Percentiles rank a stretch among this genome's conserved stretches.
Evolutionary conservation across 495 filamentous ascomycete species (phyloP).

Genomic region (Chaetomium cochliodes): DNA sequence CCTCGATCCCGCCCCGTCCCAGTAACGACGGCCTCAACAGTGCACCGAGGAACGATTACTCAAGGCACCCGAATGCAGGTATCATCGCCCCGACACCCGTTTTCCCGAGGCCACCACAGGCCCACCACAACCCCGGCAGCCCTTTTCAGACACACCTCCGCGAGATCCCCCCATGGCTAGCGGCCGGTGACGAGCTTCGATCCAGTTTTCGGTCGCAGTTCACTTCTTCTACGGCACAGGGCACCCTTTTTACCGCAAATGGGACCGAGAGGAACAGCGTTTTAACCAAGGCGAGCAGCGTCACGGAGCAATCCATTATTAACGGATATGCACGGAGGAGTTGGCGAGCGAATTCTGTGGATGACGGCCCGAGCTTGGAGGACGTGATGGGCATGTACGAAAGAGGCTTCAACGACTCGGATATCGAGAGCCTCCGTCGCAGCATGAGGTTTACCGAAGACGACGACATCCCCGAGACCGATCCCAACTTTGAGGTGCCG

Average conservation of each 20-base stretch:
- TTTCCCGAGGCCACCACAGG: conserved; percentile 22
- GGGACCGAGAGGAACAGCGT: conserved; percentile 85
- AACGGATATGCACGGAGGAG: conserved; percentile 47
- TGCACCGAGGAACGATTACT: conserved; percentile 23
- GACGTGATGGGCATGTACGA: conserved; percentile 94
- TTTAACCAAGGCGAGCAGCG: conserved; percentile 73
- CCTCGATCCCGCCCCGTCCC: conserved; percentile 41
- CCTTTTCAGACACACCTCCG: conserved; percentile 26
- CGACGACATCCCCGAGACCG: conserved; percentile 37
- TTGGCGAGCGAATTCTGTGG: conserved; percentile 51
- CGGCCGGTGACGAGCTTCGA: conserved; percentile 55
- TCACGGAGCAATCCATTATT: conserved; percentile 56
- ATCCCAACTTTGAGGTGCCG: conserved; percentile 25
- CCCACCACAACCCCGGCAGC: conserved; percentile 21
- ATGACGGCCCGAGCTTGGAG: conserved; percentile 79
- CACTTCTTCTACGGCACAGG: conserved; percentile 67
- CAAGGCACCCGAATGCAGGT: conserved; percentile 28
- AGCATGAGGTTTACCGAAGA: conserved; percentile 37
- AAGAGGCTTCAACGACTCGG: conserved; percentile 69
- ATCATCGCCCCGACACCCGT: conserved; percentile 24
- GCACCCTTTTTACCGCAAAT: conserved; percentile 65
- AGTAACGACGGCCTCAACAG: conserved; percentile 34
- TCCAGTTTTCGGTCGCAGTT: conserved; percentile 68
- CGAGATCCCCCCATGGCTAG: conserved; percentile 45
- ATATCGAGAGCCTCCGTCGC: conserved; percentile 38